Conservation (phyloP, 371 early-diverging fungal species). For the Haplosporangium sp. region DNA sequence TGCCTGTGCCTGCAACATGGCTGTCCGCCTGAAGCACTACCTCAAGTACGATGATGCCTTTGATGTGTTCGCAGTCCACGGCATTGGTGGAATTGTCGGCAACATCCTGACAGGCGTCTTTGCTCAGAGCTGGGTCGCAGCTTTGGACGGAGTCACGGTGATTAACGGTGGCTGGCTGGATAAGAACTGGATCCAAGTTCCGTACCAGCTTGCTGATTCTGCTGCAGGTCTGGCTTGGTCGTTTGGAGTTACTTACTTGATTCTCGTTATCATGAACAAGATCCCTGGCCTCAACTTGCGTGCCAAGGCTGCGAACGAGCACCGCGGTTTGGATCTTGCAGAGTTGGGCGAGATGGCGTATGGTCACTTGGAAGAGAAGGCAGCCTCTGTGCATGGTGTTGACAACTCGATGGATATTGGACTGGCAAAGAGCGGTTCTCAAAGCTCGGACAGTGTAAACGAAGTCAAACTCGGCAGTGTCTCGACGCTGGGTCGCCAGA, state of each 20-base stretch:
- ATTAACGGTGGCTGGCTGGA: conserved; percentile 90
- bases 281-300: conserved; percentile 84
- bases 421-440: conserved; percentile 17
- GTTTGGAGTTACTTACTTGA: conserved; percentile 78
- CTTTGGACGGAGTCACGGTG: conserved; percentile 72
- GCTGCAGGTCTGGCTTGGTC: conserved; percentile 84
- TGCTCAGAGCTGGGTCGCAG: conserved; percentile 80
- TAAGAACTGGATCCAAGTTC: conserved; percentile 82
- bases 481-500: conserved; percentile 29
- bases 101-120: conserved; percentile 91
- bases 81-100: conserved; percentile 90
- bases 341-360: conserved; percentile 84
- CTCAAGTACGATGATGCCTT: conserved; percentile 91
- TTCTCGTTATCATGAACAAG: conserved; percentile 81
- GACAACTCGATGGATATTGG: conserved; percentile 44
- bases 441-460: conserved; percentile 25
- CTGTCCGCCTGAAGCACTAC: conserved; percentile 79
- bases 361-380: conserved; percentile 44
- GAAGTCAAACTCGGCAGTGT: conserved; percentile 46
- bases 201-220: conserved; percentile 83
- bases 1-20: conserved; percentile 80
- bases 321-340: conserved; percentile 78
- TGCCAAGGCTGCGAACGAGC: conserved; percentile 76
- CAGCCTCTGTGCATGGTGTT: conserved; percentile 14
- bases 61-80: conserved; percentile 90